Conservation (phyloP, 768 basidiomycete species). For the Hericium coralloides region DNA sequence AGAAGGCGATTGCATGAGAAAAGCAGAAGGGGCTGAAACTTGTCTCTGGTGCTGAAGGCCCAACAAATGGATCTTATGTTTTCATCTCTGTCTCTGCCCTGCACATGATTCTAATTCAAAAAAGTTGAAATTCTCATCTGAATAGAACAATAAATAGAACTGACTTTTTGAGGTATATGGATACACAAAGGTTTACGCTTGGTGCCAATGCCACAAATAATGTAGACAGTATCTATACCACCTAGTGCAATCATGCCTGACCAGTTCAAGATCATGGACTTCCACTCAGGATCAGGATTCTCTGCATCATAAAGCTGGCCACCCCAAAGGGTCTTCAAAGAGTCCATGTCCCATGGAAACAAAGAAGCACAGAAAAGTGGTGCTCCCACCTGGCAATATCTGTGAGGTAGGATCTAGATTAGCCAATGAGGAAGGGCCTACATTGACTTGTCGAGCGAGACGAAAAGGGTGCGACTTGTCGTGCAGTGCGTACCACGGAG, state of each 20-base stretch:
- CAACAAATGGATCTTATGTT: conserved; percentile 29
- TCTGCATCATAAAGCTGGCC: conserved; percentile 25
- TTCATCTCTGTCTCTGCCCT: not conserved
- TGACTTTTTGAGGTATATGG: not conserved
- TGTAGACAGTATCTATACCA: not conserved
- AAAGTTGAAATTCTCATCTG: not conserved
- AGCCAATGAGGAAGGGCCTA: conserved; percentile 23
- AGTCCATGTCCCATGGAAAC: conserved; percentile 20
- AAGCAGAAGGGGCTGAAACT: conserved; percentile 51
- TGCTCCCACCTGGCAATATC: too few relatives aligned
- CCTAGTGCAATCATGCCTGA: not conserved
- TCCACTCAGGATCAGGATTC: conserved; percentile 31
- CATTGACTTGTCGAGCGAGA: conserved; percentile 34
- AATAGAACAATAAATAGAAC: not conserved
- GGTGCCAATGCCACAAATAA: not conserved
- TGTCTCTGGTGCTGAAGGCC: conserved; percentile 37
- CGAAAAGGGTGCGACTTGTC: conserved; percentile 29
- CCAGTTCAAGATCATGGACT: conserved; percentile 32
- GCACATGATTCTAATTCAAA: not conserved
- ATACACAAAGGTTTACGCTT: too few relatives aligned
- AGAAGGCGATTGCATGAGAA: conserved; percentile 46
- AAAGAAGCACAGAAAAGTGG: conserved; percentile 6
- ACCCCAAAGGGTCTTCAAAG: conserved; percentile 32
- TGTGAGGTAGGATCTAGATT: too few relatives aligned
- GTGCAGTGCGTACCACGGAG: conserved; percentile 26